Evolutionary conservation across 345 rosid genomes (phyloP).

Genomic region (Turnera subulata): DNA sequence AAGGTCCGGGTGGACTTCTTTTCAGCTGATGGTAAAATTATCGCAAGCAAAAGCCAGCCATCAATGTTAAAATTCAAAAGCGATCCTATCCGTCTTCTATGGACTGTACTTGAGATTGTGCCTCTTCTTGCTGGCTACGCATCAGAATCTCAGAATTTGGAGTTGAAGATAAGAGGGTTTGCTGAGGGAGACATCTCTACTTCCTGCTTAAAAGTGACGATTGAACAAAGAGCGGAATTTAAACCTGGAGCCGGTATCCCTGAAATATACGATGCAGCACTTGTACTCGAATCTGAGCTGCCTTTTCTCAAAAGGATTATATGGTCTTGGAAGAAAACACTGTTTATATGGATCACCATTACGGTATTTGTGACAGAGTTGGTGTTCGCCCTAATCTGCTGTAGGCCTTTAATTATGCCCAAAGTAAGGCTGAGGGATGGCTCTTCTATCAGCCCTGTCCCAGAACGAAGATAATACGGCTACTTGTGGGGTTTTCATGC

Average conservation of each 20-base stretch:
- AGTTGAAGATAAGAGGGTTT: conserved; percentile 55
- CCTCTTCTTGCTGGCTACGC: conserved; percentile 69
- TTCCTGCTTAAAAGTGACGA: conserved; percentile 46
- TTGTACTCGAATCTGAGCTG: conserved; percentile 51
- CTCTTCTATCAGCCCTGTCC: conserved; percentile 20
- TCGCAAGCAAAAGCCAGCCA: conserved; percentile 57
- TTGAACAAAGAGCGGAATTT: conserved; percentile 74
- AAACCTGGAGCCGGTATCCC: conserved; percentile 68
- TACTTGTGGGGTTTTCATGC: not conserved
- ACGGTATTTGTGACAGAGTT: conserved; percentile 38
- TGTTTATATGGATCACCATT: conserved; percentile 59
- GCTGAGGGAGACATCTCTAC: conserved; percentile 59
- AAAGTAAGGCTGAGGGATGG: conserved; percentile 34
- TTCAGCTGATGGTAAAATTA: conserved; percentile 50
- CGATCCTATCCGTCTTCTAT: conserved; percentile 56
- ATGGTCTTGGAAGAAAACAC: conserved; percentile 73
- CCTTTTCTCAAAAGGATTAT: conserved; percentile 55
- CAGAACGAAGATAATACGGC: conserved; percentile 10
- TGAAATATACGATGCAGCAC: conserved; percentile 65
- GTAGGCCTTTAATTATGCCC: conserved; percentile 53
- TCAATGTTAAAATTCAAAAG: conserved; percentile 79
- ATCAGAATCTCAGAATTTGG: conserved; percentile 70
- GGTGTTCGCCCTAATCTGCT: conserved; percentile 45
- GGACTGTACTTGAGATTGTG: conserved; percentile 58
- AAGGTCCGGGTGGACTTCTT: conserved; percentile 78